Evolutionary conservation across 345 rosid genomes (phyloP), one percentile per base, ranked within the genome.

Genomic region (Euclidium syriacum): DNA sequence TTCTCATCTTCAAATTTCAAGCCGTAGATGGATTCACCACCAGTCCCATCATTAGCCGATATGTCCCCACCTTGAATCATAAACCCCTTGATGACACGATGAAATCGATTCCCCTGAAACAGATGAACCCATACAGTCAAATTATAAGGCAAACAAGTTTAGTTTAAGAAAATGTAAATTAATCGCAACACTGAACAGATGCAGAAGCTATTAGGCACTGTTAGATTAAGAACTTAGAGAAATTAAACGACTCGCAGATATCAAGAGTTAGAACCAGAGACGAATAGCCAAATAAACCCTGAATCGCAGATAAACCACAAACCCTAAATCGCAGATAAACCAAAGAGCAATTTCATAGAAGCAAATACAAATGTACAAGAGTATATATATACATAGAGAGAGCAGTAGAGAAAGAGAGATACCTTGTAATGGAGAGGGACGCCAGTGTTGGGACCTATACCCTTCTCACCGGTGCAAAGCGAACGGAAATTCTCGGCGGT

Each of bases 41-140:
- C 97, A 15, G 87, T 84, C 10, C 99, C 97, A 79, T 94, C 78
- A 11, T 90, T 87, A 0, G 96, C 90, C 47, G 97, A 85, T 36
- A 90, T 85, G 38, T 94, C 99, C 68, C 97, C 99, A 33, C 97
- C 96, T 80, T 90, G 97, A 25, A 84, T 79, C 95, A 90, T 85
- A 73, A 84, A 87, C 33, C 95, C 86, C 76, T 85, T 94, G 56
- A 87, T 82, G 9, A 86, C 73, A 27, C 92, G 96, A 68, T 90
- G 97, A 67, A 94, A 84, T 23, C 84, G 66, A 38, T 78, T 80
- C 43, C 96, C 99, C 99, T 90, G 77, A 39, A 70, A 79, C 27
- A 65, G 44, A 52, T 49, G 46, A 10, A 50, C 16, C 16, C 24
- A 48, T 17, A 4, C 3, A 17, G 15, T 22, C 19, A 20, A 47